Evolutionary conservation across 441 rosid species (phyloP).

Genomic region (Euphorbia schlechtendalii): DNA sequence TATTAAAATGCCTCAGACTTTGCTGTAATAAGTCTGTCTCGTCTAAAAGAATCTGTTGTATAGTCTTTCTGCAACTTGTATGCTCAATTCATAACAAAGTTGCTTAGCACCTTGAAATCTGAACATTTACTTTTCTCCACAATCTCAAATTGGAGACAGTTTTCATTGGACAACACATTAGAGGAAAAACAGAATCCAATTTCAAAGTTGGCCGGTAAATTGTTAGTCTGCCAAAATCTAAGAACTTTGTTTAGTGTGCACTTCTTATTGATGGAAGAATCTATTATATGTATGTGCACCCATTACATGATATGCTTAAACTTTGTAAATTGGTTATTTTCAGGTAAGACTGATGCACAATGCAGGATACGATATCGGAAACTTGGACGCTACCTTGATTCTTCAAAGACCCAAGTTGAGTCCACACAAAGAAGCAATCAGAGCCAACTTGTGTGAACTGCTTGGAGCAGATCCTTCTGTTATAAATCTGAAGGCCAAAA

Average conservation of each 20-base stretch:
- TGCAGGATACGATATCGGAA: conserved; percentile 91
- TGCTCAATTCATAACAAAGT: too few relatives aligned
- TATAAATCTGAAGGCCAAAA: conserved; percentile 79
- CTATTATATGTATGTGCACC: too few relatives aligned
- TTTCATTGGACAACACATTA: not conserved
- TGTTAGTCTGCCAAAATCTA: not conserved
- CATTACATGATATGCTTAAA: too few relatives aligned
- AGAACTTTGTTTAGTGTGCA: not conserved
- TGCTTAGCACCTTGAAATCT: too few relatives aligned
- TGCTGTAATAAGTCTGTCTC: too few relatives aligned
- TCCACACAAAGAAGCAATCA: conserved; percentile 77
- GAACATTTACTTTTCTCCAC: not conserved
- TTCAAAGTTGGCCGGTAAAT: not conserved
- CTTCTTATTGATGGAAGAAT: not conserved
- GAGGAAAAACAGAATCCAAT: too few relatives aligned
- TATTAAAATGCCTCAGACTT: not conserved
- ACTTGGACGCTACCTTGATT: conserved; percentile 87
- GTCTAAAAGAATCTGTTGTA: too few relatives aligned
- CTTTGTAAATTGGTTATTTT: conserved; percentile 20
- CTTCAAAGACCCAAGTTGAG: conserved; percentile 85
- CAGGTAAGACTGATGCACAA: conserved; percentile 91
- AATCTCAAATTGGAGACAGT: not conserved
- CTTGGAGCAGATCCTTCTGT: conserved; percentile 70
- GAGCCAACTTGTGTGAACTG: conserved; percentile 52
- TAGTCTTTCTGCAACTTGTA: too few relatives aligned